These are phyloP conservation scores for Pichia californica DNA, from an alignment of 805 yeast genomes.

Conservation along the genomic window DNA sequence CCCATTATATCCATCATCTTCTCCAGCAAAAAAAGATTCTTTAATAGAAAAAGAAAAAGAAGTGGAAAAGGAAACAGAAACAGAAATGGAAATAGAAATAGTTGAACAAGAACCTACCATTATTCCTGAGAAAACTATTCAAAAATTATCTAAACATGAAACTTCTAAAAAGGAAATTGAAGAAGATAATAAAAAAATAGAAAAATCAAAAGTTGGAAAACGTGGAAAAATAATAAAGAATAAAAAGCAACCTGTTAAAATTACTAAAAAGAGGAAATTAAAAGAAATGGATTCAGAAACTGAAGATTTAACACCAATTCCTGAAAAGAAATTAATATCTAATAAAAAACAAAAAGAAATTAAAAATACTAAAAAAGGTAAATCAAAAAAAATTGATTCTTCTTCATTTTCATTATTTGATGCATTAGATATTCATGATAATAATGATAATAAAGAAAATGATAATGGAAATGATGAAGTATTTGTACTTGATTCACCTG, in stretches of 20 bases:
- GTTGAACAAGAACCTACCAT: no score
- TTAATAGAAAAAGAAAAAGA: not conserved
- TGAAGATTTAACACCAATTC: no score
- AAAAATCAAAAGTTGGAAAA: no score
- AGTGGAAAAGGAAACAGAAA: not conserved
- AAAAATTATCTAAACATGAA: no score
- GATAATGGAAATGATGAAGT: conserved; percentile 3
- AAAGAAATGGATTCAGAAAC: no score
- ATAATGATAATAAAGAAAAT: not conserved
- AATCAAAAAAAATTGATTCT: not conserved
- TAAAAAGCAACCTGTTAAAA: no score
- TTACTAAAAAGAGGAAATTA: no score
- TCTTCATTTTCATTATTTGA: conserved; percentile 10
- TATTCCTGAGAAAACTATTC: no score
- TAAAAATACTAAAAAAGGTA: not conserved
- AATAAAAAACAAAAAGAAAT: not conserved
- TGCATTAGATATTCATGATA: conserved; percentile 9
- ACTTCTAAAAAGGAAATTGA: no score
- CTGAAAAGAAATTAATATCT: not conserved
- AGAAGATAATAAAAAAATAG: no score
- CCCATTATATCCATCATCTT: not conserved
- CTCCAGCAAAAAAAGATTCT: not conserved
- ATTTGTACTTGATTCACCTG: conserved; percentile 12
- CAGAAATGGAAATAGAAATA: no score
- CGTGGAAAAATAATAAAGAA: no score